Evolutionary conservation across 2,329 filamentous ascomycete species (phyloP).

Genomic region (Coniochaeta ligniaria): DNA sequence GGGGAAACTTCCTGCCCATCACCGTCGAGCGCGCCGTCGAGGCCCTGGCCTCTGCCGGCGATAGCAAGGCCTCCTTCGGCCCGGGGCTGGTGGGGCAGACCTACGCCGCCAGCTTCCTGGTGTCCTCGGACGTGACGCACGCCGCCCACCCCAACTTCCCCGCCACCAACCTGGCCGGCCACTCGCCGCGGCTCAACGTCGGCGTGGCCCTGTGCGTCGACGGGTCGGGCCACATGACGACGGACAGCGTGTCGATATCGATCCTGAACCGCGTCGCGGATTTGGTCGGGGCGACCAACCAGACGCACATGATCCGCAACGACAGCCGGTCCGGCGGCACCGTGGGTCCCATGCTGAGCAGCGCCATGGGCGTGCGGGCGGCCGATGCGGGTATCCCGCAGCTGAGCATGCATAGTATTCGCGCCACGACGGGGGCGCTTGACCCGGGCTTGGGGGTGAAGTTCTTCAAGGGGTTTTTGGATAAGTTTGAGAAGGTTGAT

Average conservation of each 20-base stretch:
- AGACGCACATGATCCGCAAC: slow-evolving; percentile 93
- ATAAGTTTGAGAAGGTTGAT: slow-evolving; percentile 80
- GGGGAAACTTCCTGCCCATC: slow-evolving; percentile 78
- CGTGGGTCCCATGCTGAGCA: slow-evolving; percentile 85
- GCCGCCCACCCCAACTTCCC: slow-evolving; percentile 94
- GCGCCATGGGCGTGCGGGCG: slow-evolving; percentile 70
- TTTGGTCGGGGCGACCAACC: slow-evolving; percentile 62
- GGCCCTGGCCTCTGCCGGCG: slow-evolving; percentile 44
- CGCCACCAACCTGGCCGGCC: slow-evolving; percentile 72
- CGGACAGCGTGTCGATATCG: slow-evolving; percentile 77
- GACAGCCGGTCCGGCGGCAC: slow-evolving; percentile 86
- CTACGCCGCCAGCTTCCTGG: slow-evolving; percentile 84
- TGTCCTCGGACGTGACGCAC: slow-evolving; percentile 90
- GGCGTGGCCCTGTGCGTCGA: slow-evolving; percentile 77
- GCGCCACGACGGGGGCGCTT: slow-evolving; percentile 77
- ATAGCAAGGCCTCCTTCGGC: slow-evolving; percentile 35
- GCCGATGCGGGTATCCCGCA: slow-evolving; percentile 89
- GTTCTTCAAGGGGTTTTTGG: slow-evolving; percentile 84
- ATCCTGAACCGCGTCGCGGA: slow-evolving; percentile 74
- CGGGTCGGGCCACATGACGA: slow-evolving; percentile 93
- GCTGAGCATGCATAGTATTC: slow-evolving; percentile 87
- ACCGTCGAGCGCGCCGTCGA: slow-evolving; percentile 79
- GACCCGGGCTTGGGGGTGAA: slow-evolving; percentile 85
- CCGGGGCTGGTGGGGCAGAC: slow-evolving; percentile 68
- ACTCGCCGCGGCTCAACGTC: slow-evolving; percentile 82